Conservation (phyloP, 2,329 filamentous ascomycete species). For the Colletotrichum sidae region DNA sequence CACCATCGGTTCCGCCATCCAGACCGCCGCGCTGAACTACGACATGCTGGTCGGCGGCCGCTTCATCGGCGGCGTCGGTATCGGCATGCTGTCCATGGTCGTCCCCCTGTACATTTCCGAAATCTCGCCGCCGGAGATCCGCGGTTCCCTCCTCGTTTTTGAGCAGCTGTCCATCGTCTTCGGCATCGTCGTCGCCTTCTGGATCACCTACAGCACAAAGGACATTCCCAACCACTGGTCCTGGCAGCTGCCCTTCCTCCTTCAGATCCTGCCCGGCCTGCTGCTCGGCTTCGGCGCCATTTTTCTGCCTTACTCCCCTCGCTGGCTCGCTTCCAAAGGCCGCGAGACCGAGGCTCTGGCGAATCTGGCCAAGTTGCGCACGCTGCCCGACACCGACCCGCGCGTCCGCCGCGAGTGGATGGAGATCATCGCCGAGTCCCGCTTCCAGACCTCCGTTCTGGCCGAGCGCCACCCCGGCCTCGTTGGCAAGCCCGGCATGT, state of each 20-base stretch:
- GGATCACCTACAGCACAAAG: conserved; percentile 42
- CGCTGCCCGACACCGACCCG: conserved; percentile 37
- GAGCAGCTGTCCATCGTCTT: conserved; percentile 46
- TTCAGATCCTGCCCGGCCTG: conserved; percentile 44
- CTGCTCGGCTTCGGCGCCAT: conserved; percentile 41
- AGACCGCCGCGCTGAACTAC: conserved; percentile 46
- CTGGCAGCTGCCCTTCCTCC: conserved; percentile 47
- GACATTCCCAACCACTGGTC: conserved; percentile 34
- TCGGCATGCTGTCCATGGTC: conserved; percentile 62
- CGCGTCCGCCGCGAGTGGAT: conserved; percentile 39
- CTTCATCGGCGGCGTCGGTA: conserved; percentile 60
- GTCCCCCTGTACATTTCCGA: conserved; percentile 58
- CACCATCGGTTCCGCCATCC: conserved; percentile 45
- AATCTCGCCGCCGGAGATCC: conserved; percentile 51
- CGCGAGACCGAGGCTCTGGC: conserved; percentile 45
- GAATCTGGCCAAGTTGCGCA: conserved; percentile 31
- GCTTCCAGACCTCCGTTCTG: conserved; percentile 39
- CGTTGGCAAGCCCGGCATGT: conserved; percentile 46
- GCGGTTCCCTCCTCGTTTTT: conserved; percentile 49
- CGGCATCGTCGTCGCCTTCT: conserved; percentile 46
- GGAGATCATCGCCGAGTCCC: conserved; percentile 37
- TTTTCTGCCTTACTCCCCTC: conserved; percentile 42
- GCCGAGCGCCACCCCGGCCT: conserved; percentile 47
- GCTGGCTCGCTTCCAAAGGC: conserved; percentile 50
- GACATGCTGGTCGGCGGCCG: conserved; percentile 61